These are phyloP conservation scores for Paradendryphiella salina DNA, from an alignment of 2,329 filamentous ascomycete genomes.

Conservation along the genomic window DNA sequence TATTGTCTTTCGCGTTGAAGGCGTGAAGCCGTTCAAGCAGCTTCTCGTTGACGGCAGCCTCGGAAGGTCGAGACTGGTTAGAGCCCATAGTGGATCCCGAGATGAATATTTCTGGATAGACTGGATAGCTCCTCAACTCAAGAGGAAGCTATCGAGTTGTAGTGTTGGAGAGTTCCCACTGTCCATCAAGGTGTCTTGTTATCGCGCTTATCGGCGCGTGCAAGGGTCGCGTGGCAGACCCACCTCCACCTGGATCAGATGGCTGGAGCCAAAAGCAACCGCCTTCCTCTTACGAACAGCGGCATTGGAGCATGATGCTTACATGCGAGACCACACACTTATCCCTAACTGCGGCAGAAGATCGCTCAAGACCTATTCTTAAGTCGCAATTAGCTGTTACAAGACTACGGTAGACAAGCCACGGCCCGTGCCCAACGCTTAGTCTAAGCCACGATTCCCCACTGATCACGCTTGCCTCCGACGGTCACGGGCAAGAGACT, in stretches of 20 bases:
- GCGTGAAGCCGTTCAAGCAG: slow-evolving; percentile 49
- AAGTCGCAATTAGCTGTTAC: background rate
- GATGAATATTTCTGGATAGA: background rate
- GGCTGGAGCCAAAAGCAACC: slow-evolving; percentile 2
- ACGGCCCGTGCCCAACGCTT: background rate
- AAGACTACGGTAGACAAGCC: background rate
- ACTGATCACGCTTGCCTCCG: background rate
- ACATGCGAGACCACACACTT: background rate
- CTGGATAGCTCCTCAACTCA: background rate
- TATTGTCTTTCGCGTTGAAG: slow-evolving; percentile 52
- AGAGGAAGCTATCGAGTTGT: slow-evolving; percentile 4
- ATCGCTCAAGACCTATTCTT: background rate
- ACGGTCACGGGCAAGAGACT: background rate
- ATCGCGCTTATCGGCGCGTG: slow-evolving; percentile 30
- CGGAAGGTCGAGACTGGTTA: slow-evolving; percentile 41
- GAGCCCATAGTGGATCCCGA: slow-evolving; percentile 36
- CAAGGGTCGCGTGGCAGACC: slow-evolving; percentile 23
- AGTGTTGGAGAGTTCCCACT: slow-evolving; percentile 6
- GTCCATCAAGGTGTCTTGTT: slow-evolving; percentile 22
- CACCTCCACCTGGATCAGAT: slow-evolving; percentile 14
- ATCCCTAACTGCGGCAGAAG: background rate
- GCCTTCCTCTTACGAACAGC: background rate
- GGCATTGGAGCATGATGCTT: background rate
- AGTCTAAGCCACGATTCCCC: background rate
- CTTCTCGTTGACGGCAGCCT: slow-evolving; percentile 45